A percentile compares a stretch with the other conserved stretches of the same genome.
phyloP scores from a whole-genome alignment of 2,329 filamentous ascomycete genomes.

The Cordyceps tenuipes region DNA sequence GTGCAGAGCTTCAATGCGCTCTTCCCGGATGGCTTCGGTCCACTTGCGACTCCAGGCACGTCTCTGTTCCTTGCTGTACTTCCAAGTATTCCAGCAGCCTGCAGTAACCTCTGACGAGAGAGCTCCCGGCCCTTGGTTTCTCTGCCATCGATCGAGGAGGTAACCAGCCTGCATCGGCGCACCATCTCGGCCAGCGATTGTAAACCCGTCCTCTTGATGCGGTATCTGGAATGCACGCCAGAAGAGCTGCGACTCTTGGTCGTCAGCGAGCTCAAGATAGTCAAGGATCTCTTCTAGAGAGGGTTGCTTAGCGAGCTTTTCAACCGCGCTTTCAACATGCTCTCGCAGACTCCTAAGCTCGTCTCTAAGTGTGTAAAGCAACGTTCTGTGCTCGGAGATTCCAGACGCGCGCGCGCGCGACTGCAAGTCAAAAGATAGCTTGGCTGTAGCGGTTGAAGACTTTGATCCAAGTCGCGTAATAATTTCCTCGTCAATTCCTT shows the following conservation, averaged over 20 bases:
- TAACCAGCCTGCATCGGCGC: slow-evolving; percentile 27
- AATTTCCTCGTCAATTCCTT: slow-evolving; percentile 38
- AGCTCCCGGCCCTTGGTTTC: slow-evolving; percentile 35
- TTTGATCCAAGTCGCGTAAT: slow-evolving; percentile 61
- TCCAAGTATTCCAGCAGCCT: not conserved
- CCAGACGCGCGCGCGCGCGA: not conserved
- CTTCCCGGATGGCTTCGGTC: slow-evolving; percentile 37
- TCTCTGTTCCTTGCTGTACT: no score
- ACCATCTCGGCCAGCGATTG: not conserved
- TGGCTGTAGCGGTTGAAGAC: slow-evolving; percentile 37
- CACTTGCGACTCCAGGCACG: slow-evolving; percentile 28
- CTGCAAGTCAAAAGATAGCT: slow-evolving; percentile 24
- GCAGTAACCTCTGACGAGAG: not conserved
- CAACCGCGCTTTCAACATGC: no score
- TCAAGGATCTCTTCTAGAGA: no score
- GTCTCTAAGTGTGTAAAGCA: no score
- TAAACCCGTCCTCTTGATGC: slow-evolving; percentile 1
- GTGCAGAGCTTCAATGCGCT: slow-evolving; percentile 37
- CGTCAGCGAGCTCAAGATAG: not conserved
- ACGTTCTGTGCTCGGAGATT: no score
- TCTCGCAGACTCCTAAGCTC: no score
- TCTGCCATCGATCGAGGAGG: slow-evolving; percentile 45
- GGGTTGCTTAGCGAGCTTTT: no score
- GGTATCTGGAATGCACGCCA: slow-evolving; percentile 7
- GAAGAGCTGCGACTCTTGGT: not conserved